A percentile compares a stretch with the other conserved stretches of the same genome.
Evolutionary conservation across 257 asterid species (phyloP).

Genomic region (Oldenlandia corymbosa): DNA sequence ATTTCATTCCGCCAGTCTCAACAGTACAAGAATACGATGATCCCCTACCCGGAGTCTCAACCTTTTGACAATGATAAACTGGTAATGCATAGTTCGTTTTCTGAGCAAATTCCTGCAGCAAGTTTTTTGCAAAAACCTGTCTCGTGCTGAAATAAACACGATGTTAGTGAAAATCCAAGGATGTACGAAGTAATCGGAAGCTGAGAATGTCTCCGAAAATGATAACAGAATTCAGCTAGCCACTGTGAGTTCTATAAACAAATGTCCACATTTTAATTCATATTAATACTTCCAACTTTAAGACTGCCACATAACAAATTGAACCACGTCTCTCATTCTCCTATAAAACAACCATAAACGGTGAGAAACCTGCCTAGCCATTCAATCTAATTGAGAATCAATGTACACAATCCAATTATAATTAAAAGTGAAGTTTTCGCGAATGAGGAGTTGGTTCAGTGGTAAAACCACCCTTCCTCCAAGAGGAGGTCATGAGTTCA

Average conservation of each 20-base stretch:
- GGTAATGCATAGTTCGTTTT: constrained; percentile 92
- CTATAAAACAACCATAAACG: background rate
- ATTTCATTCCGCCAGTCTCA: constrained; percentile 71
- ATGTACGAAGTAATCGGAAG: background rate
- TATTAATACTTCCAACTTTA: background rate
- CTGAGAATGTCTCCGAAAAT: background rate
- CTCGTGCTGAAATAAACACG: constrained; percentile 63
- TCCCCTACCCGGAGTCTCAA: constrained; percentile 34
- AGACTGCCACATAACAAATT: background rate
- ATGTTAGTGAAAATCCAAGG: background rate
- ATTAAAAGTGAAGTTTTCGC: too few species aligned
- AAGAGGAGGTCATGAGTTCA: too few species aligned
- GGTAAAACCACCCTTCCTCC: too few species aligned
- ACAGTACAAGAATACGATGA: constrained; percentile 50
- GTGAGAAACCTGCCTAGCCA: background rate
- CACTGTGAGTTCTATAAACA: background rate
- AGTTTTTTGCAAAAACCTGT: constrained; percentile 89
- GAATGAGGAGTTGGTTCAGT: too few species aligned
- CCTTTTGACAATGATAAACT: constrained; percentile 48
- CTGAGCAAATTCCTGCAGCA: constrained; percentile 91
- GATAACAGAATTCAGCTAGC: too few species aligned
- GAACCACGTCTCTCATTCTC: background rate
- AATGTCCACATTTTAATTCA: background rate
- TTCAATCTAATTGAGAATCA: background rate
- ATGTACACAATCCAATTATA: background rate